Base-by-base conservation (phyloP, 2,329 filamentous ascomycete genomes). In the Aspergillus texensis region DNA sequence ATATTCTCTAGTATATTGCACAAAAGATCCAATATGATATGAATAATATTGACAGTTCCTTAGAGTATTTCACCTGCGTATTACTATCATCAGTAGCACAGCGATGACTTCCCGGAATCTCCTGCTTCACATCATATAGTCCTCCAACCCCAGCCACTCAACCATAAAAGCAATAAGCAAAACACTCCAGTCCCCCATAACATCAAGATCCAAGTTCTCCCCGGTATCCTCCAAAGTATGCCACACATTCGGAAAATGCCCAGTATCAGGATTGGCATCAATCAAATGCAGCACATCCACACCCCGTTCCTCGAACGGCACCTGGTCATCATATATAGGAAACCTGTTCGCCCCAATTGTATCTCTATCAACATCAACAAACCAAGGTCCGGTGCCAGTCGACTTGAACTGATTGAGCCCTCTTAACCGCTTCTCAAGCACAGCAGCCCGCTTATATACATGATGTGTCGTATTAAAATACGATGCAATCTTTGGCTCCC, bases 401-500 rank as follows among this genome's bases (percentile, higher is more conserved):
- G 30, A 34, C 50, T n/a, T 53, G 4, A 53, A 53, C 30, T n/a
- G 16, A 4, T 16, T n/a, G 9, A 53, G 4, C 16, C n/a, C 28
- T 12, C 93, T 88, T 75, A 97, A 83, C 34, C 93, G 88, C 57
- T 82, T 78, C 79, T 97, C 94, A 14, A 95, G 80, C 3, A 81
- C 78, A 1, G 91, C 89, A 83, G 97, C 87, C 63, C 86, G 84
- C 68, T 86, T 82, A 77, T 98, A 98, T 0, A 93, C 93, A 93
- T 93, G 97, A 75, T 97, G 94, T 0, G 94, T 97, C 1, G 89
- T 90, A 64, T 89, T 85, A 76, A 96, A 97, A 80, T 94, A 97
- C 1, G 92, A 96, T 1, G 92, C 92, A 1, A 98, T 84, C 0
- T 71, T 79, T 0, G 93, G 92, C 52, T 86, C 78, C 10, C 85